These are phyloP conservation scores for Neurospora discreta DNA, from an alignment of 495 filamentous ascomycete species.

Conservation along the genomic window DNA sequence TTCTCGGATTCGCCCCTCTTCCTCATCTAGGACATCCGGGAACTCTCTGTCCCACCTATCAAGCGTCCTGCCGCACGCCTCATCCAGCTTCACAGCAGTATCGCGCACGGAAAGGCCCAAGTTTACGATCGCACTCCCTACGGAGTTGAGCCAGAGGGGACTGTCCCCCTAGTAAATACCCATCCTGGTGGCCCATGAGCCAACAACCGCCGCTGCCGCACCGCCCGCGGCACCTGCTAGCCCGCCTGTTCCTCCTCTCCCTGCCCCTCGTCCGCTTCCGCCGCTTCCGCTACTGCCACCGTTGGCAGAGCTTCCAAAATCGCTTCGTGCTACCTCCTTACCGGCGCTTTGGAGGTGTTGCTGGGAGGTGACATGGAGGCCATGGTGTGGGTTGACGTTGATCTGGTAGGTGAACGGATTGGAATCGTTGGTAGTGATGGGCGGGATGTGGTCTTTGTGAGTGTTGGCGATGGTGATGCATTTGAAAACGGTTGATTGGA, in stretches of 20 bases:
- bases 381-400: constrained; percentile 40
- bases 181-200: constrained; percentile 71
- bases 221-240: neutral
- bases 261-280: neutral
- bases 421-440: constrained; percentile 82
- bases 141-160: neutral
- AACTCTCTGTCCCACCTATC: neutral
- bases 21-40: neutral
- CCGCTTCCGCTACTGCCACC: neutral
- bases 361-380: neutral
- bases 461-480: constrained; percentile 74
- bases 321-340: constrained; percentile 4
- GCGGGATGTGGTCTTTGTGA: constrained; percentile 93
- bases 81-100: neutral
- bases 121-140: neutral
- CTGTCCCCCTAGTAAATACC: constrained; percentile 50
- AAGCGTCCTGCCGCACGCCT: neutral
- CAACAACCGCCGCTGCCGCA: neutral
- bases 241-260: neutral
- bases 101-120: neutral
- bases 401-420: constrained; percentile 97
- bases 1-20: neutral
- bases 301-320: neutral
- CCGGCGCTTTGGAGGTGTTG: neutral
- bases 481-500: constrained; percentile 77